These are phyloP conservation scores for Austroboletus niveus DNA, from an alignment of 1,284 basidiomycete species.

Conservation along the genomic window DNA sequence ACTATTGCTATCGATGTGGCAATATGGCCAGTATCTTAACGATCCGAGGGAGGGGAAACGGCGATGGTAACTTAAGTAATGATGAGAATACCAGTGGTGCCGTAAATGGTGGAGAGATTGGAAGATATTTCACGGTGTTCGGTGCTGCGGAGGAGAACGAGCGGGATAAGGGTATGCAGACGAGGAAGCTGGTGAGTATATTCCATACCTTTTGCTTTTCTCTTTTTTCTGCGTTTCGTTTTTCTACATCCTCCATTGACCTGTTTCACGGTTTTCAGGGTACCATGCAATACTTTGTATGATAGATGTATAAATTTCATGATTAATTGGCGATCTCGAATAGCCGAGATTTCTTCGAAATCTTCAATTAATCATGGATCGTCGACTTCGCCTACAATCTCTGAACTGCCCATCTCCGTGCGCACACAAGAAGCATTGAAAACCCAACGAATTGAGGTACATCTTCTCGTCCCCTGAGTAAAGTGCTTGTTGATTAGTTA, in stretches of 20 bases:
- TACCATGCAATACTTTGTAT: slow-evolving; percentile 34
- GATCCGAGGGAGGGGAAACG: slow-evolving; percentile 61
- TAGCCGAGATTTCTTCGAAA: neutral
- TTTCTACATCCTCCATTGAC: slow-evolving; percentile 3
- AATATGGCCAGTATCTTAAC: slow-evolving; percentile 79
- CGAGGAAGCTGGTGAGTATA: slow-evolving; percentile 57
- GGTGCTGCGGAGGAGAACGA: slow-evolving; percentile 86
- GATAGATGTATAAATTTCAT: slow-evolving; percentile 16
- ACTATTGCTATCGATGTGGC: slow-evolving; percentile 89
- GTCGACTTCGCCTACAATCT: neutral
- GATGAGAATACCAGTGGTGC: slow-evolving; percentile 4
- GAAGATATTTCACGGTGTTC: slow-evolving; percentile 69
- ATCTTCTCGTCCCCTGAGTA: neutral
- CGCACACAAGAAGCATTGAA: too few relatives aligned
- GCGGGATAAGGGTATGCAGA: slow-evolving; percentile 68
- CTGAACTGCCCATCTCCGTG: neutral
- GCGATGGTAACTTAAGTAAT: slow-evolving; percentile 25
- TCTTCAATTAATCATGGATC: neutral
- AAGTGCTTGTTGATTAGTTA: neutral
- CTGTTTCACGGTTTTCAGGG: slow-evolving; percentile 14
- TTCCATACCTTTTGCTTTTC: neutral
- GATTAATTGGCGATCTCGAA: neutral
- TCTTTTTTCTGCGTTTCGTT: neutral
- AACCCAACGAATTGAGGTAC: neutral
- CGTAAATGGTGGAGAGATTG: slow-evolving; percentile 18